Percentiles rank a stretch among this genome's conserved stretches.
Evolutionary conservation across 805 yeast species (phyloP).

Genomic region (Henningerozyma blattae): DNA sequence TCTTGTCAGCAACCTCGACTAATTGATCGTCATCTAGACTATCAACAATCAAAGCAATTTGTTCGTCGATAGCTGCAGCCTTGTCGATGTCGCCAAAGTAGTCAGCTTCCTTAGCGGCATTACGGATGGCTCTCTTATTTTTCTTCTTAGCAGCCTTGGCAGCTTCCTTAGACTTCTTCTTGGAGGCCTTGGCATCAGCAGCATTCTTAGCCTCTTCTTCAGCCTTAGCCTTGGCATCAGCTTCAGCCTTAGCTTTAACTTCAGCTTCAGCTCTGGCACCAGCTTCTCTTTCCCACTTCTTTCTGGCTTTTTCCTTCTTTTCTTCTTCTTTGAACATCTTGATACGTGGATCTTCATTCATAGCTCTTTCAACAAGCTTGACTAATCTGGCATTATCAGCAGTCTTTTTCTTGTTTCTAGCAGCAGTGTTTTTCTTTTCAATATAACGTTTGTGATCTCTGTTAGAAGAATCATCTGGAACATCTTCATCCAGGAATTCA

Average conservation of each 20-base stretch:
- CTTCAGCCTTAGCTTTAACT: conserved; percentile 76
- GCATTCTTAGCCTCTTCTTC: conserved; percentile 62
- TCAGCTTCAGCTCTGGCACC: conserved; percentile 96
- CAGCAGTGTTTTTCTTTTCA: conserved; percentile 93
- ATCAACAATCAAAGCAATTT: conserved; percentile 69
- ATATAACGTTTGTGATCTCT: conserved; percentile 98
- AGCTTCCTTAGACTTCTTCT: conserved; percentile 92
- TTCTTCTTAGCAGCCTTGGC: conserved; percentile 88
- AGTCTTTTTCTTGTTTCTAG: conserved; percentile 94
- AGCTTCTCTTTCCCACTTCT: conserved; percentile 97
- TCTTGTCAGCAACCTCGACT: conserved; percentile 58
- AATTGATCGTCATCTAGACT: conserved; percentile 69
- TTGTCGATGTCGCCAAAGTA: conserved; percentile 74
- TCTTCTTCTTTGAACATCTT: conserved; percentile 86
- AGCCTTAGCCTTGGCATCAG: conserved; percentile 70
- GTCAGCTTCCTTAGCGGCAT: conserved; percentile 66
- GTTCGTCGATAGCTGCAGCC: conserved; percentile 61
- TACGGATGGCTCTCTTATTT: conserved; percentile 82
- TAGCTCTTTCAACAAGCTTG: conserved; percentile 79
- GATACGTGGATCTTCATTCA: conserved; percentile 89
- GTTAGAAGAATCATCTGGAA: conserved; percentile 97
- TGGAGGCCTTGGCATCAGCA: conserved; percentile 54
- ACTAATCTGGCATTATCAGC: conserved; percentile 88
- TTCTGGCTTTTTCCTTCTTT: conserved; percentile 85
- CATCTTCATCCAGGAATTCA: conserved; percentile 97